Base-by-base conservation (phyloP, 371 early-diverging fungal genomes). In the Apophysomyces sp. region DNA sequence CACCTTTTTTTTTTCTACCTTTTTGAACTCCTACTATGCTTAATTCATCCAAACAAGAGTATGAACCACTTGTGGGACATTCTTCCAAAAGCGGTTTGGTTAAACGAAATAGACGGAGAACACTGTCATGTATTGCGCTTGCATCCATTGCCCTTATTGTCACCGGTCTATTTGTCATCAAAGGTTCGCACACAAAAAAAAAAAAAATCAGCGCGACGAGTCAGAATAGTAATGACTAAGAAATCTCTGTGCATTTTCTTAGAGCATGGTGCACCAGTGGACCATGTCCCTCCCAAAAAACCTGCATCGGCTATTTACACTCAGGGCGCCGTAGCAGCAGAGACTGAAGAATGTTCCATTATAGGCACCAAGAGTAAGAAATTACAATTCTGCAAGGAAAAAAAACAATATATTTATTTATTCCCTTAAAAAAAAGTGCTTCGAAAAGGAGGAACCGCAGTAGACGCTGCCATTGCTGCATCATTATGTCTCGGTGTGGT, bases 381-480 rank as follows among this genome's bases (percentile, higher is more conserved):
- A 37, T 27, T 34, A 34, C 8, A 21, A 44, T 11, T 44, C 3
- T 5, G 16, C 16, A n/a, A 44, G 49, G n/a, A 31, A 8, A 2
- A 18, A 3, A 52, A 29, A 0, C 15, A 15, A 57, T 32, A n/a
- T 27, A 53, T 51, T 16, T 29, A 12, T 26, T 18, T 55, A 12
- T 15, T 32, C 30, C n/a, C 0, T n/a, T n/a, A n/a, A n/a, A n/a
- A n/a, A n/a, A n/a, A 62, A 86, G 89, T 93, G 0, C 73, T 99
- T 32, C 85, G 92, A 62, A 83, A 89, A 12, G 99, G 98, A 15
- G 99, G 99, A 16, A 93, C 90, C 64, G 98, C 99, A 5, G 92
- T 98, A 0, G 99, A 99, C 84, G 92, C 98, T 9, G 95, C 97
- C 3, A 90, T 99, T 57, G 96, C 98, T 2, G 83, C 98, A 21